Evolutionary conservation across 1,139 yeast species (phyloP).

Genomic region (Saccharomyces pastorianus): DNA sequence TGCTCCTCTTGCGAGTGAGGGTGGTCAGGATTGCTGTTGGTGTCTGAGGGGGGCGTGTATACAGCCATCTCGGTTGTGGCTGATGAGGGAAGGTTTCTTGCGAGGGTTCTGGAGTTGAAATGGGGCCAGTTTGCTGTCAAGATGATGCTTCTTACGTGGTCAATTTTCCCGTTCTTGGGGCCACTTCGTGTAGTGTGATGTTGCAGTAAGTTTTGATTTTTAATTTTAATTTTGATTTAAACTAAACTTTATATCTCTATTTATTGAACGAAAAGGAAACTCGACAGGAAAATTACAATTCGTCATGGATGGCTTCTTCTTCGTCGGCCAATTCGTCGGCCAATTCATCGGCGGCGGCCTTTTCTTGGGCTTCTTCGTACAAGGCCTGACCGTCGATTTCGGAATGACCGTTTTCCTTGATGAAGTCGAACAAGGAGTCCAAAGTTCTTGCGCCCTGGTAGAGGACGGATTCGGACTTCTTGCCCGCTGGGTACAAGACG

Average conservation of each 20-base stretch:
- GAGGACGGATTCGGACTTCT: slow-evolving; percentile 59
- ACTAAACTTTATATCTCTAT: background rate
- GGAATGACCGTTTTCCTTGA: slow-evolving; percentile 56
- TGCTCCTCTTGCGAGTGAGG: slow-evolving; percentile 8
- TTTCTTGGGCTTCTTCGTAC: slow-evolving; percentile 33
- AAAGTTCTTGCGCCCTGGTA: slow-evolving; percentile 70
- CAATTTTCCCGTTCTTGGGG: background rate
- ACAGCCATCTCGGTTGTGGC: background rate
- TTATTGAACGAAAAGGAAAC: background rate
- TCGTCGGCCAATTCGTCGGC: slow-evolving; percentile 20
- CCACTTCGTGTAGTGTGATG: background rate
- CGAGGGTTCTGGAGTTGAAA: too few relatives aligned
- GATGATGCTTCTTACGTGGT: background rate
- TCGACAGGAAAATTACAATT: slow-evolving; percentile 14
- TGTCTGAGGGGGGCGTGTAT: background rate
- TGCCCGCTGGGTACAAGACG: slow-evolving; percentile 86
- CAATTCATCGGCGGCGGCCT: slow-evolving; percentile 18
- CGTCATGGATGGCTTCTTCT: slow-evolving; percentile 22
- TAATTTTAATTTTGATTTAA: too few relatives aligned
- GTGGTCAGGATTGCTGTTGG: slow-evolving; percentile 1
- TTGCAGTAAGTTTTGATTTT: too few relatives aligned
- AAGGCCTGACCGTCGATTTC: slow-evolving; percentile 45
- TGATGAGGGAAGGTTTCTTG: background rate
- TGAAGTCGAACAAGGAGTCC: slow-evolving; percentile 61
- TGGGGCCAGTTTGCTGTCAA: too few relatives aligned